Conservation (phyloP, 108 stramenopile species). For the Conticribra weissflogii region DNA sequence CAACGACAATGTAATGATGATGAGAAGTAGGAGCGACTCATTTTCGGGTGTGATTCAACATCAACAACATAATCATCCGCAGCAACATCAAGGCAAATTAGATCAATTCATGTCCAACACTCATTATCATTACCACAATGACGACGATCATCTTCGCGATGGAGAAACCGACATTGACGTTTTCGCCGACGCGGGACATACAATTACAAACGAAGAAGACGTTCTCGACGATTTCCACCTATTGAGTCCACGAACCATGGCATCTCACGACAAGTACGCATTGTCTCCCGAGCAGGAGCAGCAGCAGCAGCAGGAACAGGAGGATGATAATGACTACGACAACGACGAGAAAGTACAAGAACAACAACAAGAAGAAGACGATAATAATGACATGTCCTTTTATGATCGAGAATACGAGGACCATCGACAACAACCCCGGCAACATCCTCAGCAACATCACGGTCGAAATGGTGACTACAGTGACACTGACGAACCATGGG, state of each 20-base stretch:
- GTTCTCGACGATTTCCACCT: neutral
- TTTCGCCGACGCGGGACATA: too few relatives aligned
- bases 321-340: neutral
- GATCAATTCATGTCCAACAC: too few relatives aligned
- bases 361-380: neutral
- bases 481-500: neutral
- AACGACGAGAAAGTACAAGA: neutral
- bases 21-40: too few relatives aligned
- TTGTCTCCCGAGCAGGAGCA: neutral
- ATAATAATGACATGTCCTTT: constrained; percentile 5
- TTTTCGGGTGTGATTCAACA: too few relatives aligned
- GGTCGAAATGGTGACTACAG: too few relatives aligned
- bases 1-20: constrained; percentile 1
- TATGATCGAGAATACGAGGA: neutral
- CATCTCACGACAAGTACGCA: constrained; percentile 8
- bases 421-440: neutral
- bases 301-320: neutral
- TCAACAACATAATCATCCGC: too few relatives aligned
- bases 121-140: too few relatives aligned
- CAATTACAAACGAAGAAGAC: too few relatives aligned
- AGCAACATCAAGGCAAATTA: too few relatives aligned
- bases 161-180: too few relatives aligned
- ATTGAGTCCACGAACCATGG: constrained; percentile 13
- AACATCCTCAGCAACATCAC: too few relatives aligned
- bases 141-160: too few relatives aligned